Conservation (phyloP, 2,329 filamentous ascomycete genomes). For the Venturia effusa region DNA sequence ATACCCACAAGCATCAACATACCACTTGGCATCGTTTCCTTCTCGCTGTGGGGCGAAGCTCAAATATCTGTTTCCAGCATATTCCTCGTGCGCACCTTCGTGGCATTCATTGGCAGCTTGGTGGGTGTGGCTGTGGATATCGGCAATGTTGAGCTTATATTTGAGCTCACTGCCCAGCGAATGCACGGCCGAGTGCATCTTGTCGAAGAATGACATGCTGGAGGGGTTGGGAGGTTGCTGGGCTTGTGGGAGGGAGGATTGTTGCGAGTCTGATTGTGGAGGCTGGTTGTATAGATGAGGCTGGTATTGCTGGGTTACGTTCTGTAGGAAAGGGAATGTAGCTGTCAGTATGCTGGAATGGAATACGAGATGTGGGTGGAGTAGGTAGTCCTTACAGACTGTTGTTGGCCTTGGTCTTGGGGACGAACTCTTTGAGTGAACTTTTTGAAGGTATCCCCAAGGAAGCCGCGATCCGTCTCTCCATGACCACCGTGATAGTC, state of each 20-base stretch:
- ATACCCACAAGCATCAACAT: slow-evolving; percentile 73
- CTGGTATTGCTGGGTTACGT: slow-evolving; percentile 13
- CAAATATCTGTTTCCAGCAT: slow-evolving; percentile 40
- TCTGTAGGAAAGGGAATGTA: slow-evolving; percentile 7
- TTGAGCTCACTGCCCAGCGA: slow-evolving; percentile 41
- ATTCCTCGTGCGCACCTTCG: slow-evolving; percentile 27
- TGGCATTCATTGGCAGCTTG: slow-evolving; percentile 25
- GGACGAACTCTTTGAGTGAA: neutral
- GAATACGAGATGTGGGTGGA: neutral
- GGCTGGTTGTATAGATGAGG: slow-evolving; percentile 14
- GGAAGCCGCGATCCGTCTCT: slow-evolving; percentile 38
- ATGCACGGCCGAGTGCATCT: slow-evolving; percentile 42
- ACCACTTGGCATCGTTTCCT: slow-evolving; percentile 73
- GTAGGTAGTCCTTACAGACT: slow-evolving; percentile 4
- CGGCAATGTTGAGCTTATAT: slow-evolving; percentile 32
- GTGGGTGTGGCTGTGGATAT: slow-evolving; percentile 38
- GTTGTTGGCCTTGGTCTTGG: neutral
- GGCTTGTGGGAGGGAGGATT: slow-evolving; percentile 11
- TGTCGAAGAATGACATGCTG: slow-evolving; percentile 40
- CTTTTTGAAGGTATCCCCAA: slow-evolving; percentile 16
- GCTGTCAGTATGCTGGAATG: neutral
- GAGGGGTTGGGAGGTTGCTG: slow-evolving; percentile 18
- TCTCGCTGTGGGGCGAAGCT: slow-evolving; percentile 62
- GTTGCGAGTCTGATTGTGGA: slow-evolving; percentile 16
- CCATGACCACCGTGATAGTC: slow-evolving; percentile 32